These are phyloP conservation scores for Boletus reticulatus DNA, from an alignment of 768 basidiomycete species.

Conservation along the genomic window DNA sequence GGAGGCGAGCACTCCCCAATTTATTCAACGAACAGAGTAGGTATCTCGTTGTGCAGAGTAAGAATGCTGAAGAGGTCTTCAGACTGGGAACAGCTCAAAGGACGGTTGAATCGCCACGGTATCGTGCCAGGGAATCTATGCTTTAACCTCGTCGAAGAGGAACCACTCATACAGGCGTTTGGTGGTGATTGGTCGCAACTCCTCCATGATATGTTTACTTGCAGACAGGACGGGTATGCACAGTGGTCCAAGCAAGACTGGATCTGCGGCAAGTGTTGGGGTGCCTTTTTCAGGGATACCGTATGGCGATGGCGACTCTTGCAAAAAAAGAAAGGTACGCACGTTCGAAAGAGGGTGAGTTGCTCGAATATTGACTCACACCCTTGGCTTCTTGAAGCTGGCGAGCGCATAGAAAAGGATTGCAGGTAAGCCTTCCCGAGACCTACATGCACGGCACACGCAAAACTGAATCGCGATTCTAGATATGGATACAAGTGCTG, in stretches of 20 bases:
- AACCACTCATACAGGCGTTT: not conserved
- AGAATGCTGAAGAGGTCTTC: not conserved
- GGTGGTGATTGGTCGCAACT: not conserved
- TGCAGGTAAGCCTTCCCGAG: not conserved
- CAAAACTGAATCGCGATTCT: not conserved
- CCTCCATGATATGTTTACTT: not conserved
- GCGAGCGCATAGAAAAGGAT: not conserved
- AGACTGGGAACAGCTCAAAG: constrained; percentile 4
- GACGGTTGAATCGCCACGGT: not conserved
- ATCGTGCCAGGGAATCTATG: not conserved
- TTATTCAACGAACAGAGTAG: constrained; percentile 4
- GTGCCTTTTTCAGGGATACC: not conserved
- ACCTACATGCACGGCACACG: not conserved
- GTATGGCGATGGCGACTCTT: not conserved
- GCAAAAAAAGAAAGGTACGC: not conserved
- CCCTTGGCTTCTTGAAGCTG: not conserved
- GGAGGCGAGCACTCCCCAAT: not conserved
- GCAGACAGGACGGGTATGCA: not conserved
- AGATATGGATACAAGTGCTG: constrained; percentile 4
- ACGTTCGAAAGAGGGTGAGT: not conserved
- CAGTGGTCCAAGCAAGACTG: constrained; percentile 4
- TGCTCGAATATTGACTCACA: too few relatives aligned
- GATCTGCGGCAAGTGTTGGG: not conserved
- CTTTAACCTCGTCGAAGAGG: not conserved
- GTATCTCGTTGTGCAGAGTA: not conserved